Evolutionary conservation across 2,329 filamentous ascomycete genomes (phyloP), one percentile per base, ranked within the genome.

Genomic region (Hypomyces rosellus): DNA sequence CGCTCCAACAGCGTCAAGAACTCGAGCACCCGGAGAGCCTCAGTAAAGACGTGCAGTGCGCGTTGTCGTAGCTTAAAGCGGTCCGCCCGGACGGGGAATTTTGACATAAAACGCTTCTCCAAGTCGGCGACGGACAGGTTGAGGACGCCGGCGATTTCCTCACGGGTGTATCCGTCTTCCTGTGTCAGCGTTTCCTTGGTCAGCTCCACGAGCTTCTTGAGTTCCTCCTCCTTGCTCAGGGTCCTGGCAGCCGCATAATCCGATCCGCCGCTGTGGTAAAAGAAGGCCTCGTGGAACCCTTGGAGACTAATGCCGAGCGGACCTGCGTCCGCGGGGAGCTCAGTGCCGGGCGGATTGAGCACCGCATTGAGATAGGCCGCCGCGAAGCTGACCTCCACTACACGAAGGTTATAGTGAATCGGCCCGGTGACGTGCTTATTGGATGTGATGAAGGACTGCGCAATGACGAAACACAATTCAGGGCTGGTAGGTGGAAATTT

Each of bases 361-460:
- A 74, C 71, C 22, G 81, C 78, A 57, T 84, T 75, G 53, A 85
- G 74, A 62, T 80, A 82, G 20, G 78, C 80, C 3, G 93, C 90
- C 3, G 93, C 93, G 33, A 99, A 78, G 48, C 87, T 93, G 72
- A 89, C 95, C 71, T 99, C 93, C 36, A 96, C 93, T 1, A 99
- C 93, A 25, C 93, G 86, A 20, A 99, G 80, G 68, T 99, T 99
- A 76, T 97, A 99, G 76, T 92, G 89, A 56, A 95, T 85, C 0
- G 92, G 92, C 0, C 86, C 93, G 1, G 92, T 96, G 54, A 92
- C 87, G 63, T 93, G 88, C 73, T 99, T 99, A 75, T 97, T 91
- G 5, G 92, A 88, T 14, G 86, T 86, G 54, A 99, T 87, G 66
- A 96, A 96, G 53, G 88, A 95, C 67, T 99, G 93, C 7, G 91